These are phyloP conservation scores for Candida mesenterica DNA, from an alignment of 1,139 yeast genomes.

Conservation along the genomic window DNA sequence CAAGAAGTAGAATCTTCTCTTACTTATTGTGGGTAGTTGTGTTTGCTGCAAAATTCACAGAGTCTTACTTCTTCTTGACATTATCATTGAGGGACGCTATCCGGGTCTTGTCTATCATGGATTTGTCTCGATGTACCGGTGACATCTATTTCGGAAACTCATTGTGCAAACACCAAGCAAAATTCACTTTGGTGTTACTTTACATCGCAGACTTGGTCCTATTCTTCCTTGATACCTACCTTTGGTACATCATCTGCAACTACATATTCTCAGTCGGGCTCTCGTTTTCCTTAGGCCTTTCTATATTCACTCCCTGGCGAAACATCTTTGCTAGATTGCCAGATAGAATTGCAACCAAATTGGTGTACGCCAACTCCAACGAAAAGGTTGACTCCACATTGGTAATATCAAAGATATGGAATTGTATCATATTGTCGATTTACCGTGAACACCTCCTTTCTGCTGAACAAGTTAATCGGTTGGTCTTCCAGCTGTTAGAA, in stretches of 20 bases:
- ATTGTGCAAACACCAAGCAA: conserved; percentile 62
- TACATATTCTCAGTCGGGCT: conserved; percentile 68
- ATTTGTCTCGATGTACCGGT: conserved; percentile 60
- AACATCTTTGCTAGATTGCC: conserved; percentile 75
- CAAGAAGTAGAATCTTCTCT: conserved; percentile 56
- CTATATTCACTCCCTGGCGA: conserved; percentile 86
- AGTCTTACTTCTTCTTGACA: conserved; percentile 79
- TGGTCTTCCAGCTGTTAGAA: conserved; percentile 54
- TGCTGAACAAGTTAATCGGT: conserved; percentile 60
- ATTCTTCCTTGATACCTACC: conserved; percentile 80
- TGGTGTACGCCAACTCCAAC: conserved; percentile 34
- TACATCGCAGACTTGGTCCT: conserved; percentile 65
- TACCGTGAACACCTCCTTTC: conserved; percentile 77
- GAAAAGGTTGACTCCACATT: conserved; percentile 43
- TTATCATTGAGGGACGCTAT: conserved; percentile 79
- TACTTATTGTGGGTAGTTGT: conserved; percentile 65
- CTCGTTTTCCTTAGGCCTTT: conserved; percentile 72
- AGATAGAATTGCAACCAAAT: conserved; percentile 48
- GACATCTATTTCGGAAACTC: conserved; percentile 49
- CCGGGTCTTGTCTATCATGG: conserved; percentile 60
- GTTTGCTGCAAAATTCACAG: conserved; percentile 69
- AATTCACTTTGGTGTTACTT: conserved; percentile 53
- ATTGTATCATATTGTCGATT: conserved; percentile 71
- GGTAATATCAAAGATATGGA: conserved; percentile 75
- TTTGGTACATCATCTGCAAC: conserved; percentile 86